These are phyloP conservation scores for Diplodia scrobiculata DNA, from an alignment of 2,329 filamentous ascomycete species.

Conservation along the genomic window DNA sequence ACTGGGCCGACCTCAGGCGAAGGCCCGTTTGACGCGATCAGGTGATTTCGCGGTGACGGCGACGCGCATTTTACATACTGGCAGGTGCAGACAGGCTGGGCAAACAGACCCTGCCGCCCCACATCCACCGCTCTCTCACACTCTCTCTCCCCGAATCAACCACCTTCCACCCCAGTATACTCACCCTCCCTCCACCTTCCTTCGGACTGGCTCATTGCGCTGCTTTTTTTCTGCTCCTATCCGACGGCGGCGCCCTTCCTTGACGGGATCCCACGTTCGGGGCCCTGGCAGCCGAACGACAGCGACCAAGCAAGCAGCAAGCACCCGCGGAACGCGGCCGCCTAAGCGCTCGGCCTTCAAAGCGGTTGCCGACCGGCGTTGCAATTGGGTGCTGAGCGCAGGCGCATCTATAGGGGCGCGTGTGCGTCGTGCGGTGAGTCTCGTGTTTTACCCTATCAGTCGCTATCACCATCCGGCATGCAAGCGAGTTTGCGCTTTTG, in stretches of 20 bases:
- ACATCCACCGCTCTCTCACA: background rate
- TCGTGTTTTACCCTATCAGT: background rate
- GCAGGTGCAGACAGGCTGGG: background rate
- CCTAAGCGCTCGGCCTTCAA: background rate
- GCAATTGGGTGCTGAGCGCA: background rate
- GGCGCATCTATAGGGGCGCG: background rate
- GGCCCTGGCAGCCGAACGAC: background rate
- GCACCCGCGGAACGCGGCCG: background rate
- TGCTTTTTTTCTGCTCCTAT: background rate
- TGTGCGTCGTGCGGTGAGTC: background rate
- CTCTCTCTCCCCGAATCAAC: too few species aligned
- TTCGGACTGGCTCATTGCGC: slow-evolving; percentile 5
- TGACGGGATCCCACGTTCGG: too few species aligned
- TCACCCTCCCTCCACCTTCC: background rate
- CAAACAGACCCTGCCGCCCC: background rate
- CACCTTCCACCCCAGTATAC: background rate
- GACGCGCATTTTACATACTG: slow-evolving; percentile 2
- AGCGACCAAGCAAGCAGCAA: background rate
- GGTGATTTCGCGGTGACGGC: background rate
- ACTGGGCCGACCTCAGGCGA: background rate
- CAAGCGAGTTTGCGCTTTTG: background rate
- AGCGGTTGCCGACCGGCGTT: background rate
- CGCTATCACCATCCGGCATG: background rate
- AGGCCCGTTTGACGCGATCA: background rate
- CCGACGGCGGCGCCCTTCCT: background rate